Evolutionary conservation across 177 flowering plant species (phyloP).

Genomic region (Vitis hybrid): DNA sequence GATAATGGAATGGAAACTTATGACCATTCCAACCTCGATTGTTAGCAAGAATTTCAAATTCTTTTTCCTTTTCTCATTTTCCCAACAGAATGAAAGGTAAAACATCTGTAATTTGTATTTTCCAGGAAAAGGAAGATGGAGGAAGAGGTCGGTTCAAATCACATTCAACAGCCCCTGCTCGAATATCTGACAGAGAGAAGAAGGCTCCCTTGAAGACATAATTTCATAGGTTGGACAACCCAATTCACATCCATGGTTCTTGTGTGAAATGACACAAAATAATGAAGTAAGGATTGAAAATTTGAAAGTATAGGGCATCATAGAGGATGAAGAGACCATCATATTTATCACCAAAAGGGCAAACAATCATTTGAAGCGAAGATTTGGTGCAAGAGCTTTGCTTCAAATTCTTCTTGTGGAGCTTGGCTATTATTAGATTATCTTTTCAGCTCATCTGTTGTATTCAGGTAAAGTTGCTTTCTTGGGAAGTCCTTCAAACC

Average conservation of each 20-base stretch:
- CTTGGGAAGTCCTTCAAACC: too few relatives aligned
- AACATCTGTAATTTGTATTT: conserved; percentile 6
- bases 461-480: too few relatives aligned
- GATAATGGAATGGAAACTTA: neutral
- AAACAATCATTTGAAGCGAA: too few relatives aligned
- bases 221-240: neutral
- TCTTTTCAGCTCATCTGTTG: too few relatives aligned
- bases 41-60: neutral
- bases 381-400: too few relatives aligned
- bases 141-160: conserved; percentile 98
- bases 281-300: too few relatives aligned
- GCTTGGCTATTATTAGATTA: too few relatives aligned
- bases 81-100: neutral
- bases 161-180: conserved; percentile 82
- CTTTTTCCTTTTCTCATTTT: neutral
- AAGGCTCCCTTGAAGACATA: conserved; percentile 91
- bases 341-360: too few relatives aligned
- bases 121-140: conserved; percentile 88
- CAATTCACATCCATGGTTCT: neutral
- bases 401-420: too few relatives aligned
- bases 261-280: neutral
- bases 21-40: neutral
- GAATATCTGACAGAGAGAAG: conserved; percentile 95
- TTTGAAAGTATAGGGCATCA: too few relatives aligned
- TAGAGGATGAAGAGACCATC: too few relatives aligned